Conservation (phyloP, 1,284 basidiomycete genomes). For the Trichosporon inkin region DNA sequence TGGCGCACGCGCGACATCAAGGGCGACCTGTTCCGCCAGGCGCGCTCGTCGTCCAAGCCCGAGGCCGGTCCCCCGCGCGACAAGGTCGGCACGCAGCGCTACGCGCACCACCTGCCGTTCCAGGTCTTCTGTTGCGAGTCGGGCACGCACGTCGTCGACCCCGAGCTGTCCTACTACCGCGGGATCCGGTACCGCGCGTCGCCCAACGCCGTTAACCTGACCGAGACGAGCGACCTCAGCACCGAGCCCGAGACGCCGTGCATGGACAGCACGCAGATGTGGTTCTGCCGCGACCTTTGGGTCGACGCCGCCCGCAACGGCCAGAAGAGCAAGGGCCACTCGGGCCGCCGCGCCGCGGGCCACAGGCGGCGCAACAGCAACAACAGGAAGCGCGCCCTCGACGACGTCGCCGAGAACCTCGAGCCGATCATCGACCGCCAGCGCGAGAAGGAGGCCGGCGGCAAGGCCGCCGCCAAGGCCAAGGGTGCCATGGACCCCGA, state of each 20-base stretch:
- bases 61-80: slow-evolving; percentile 87
- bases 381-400: slow-evolving; percentile 32
- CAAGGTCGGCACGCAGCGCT: slow-evolving; percentile 68
- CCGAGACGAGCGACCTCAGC: slow-evolving; percentile 59
- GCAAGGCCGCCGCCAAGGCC: neutral
- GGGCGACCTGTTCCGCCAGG: slow-evolving; percentile 91
- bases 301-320: slow-evolving; percentile 71
- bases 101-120: slow-evolving; percentile 85
- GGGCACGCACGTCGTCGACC: slow-evolving; percentile 90
- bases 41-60: slow-evolving; percentile 83
- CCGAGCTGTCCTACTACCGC: slow-evolving; percentile 84
- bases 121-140: slow-evolving; percentile 97
- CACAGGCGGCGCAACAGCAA: slow-evolving; percentile 18
- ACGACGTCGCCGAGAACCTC: slow-evolving; percentile 27
- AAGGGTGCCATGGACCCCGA: neutral
- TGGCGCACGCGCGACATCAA: slow-evolving; percentile 94
- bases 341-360: neutral
- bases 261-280: slow-evolving; percentile 87
- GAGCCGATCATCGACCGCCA: slow-evolving; percentile 29
- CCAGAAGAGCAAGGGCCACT: slow-evolving; percentile 47
- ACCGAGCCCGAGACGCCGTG: slow-evolving; percentile 71
- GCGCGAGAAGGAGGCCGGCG: slow-evolving; percentile 9
- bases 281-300: slow-evolving; percentile 95
- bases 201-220: slow-evolving; percentile 69
- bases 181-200: slow-evolving; percentile 79